These are phyloP conservation scores for Albizia julibrissin DNA, from an alignment of 306 rosid genomes.

Conservation along the genomic window DNA sequence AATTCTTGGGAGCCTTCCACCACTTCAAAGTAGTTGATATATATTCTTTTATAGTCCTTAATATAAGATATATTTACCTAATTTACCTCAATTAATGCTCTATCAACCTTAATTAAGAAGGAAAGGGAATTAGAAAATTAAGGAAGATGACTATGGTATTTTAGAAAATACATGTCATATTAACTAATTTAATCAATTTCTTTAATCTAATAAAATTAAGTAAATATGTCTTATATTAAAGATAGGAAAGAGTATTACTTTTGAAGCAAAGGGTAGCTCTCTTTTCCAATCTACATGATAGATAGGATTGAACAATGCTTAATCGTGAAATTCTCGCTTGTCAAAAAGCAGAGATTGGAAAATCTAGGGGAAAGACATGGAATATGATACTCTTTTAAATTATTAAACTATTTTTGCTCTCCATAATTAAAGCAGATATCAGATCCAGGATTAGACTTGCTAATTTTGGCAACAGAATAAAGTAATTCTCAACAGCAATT, in stretches of 20 bases:
- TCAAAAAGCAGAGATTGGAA: not conserved
- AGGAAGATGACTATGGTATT: no score
- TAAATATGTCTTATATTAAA: no score
- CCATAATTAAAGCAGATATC: slow-evolving; percentile 19
- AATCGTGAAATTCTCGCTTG: slow-evolving; percentile 11
- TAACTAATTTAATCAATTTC: no score
- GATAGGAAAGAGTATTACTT: not conserved
- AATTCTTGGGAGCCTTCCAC: not conserved
- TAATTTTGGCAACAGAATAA: not conserved
- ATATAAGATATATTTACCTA: no score
- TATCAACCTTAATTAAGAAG: no score
- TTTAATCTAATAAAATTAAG: no score
- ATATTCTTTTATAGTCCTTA: not conserved
- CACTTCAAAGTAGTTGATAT: not conserved
- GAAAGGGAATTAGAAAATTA: no score
- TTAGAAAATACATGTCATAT: no score
- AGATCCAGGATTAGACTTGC: not conserved
- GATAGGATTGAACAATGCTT: not conserved
- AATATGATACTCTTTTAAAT: slow-evolving; percentile 3
- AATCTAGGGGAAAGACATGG: not conserved
- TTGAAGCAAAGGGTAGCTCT: not conserved
- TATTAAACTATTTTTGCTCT: slow-evolving; percentile 4
- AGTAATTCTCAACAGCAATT: not conserved
- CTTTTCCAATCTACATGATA: not conserved
- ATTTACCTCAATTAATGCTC: no score